phyloP scores from a whole-genome alignment of 495 filamentous ascomycete species.

The Aspergillus homomorphus region DNA sequence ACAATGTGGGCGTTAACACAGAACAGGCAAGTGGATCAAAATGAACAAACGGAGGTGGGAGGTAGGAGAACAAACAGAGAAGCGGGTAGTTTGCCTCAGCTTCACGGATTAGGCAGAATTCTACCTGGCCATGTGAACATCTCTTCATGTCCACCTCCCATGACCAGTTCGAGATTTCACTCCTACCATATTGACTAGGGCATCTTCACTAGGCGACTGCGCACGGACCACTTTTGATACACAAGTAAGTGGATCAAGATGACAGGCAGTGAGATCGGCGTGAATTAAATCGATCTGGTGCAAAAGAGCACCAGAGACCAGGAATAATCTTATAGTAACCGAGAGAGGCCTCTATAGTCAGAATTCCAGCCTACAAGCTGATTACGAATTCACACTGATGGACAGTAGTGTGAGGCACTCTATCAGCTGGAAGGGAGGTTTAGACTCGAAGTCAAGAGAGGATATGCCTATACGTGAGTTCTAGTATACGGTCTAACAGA shows the following conservation, averaged over 20 bases:
- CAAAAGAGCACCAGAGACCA: not conserved
- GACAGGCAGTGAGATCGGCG: not conserved
- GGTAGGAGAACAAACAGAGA: not conserved
- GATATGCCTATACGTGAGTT: no score
- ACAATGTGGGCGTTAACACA: not conserved
- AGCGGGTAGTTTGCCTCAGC: not conserved
- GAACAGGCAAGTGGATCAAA: not conserved
- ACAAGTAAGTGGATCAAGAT: not conserved
- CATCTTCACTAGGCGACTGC: not conserved
- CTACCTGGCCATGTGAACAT: no score
- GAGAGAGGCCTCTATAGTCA: no score
- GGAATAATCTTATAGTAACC: no score
- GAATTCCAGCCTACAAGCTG: no score
- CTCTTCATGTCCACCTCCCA: not conserved
- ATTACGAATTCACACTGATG: no score
- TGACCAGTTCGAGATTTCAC: not conserved
- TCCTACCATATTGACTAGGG: not conserved
- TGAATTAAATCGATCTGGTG: not conserved
- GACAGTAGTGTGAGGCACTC: no score
- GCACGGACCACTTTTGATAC: not conserved
- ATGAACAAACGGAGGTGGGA: not conserved
- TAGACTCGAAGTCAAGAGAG: no score
- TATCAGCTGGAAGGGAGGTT: no score
- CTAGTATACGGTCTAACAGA: no score
- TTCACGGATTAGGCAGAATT: no score